Evolutionary conservation across 106 monocot species (phyloP), one percentile per base, ranked within the genome.

Genomic region (Hemerocallis citrina): DNA sequence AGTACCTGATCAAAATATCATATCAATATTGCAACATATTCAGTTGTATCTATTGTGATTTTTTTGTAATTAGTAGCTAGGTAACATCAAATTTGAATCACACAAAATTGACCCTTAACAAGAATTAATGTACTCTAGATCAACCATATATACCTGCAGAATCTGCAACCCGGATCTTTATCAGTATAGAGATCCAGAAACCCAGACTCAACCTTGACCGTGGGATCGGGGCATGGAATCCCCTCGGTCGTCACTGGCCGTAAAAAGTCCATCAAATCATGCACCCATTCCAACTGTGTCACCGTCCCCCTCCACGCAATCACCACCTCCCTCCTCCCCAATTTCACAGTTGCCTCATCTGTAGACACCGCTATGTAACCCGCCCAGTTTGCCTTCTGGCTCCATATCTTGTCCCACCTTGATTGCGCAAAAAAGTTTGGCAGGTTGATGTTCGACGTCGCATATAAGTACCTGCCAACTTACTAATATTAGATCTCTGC

Each of bases 301-400:
- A 89, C 80, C 32, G 93, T 94, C 8, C 93, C 93, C 3, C 93
- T 76, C 93, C 89, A 89, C 10, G 80, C 76, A 17, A 94, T 46
- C 24, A 73, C 69, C 15, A 94, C 61, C 55, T 94, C 93, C 12
- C 93, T 73, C 23, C 93, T 79, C 35, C 93, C 89, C n/a, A 94
- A 69, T 16, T 56, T 63, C 20, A 63, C 57, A 9, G 77, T 60
- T 36, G 64, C 64, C 27, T 65, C 85, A 64, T 94, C 93, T 34
- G 62, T 70, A 21, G 89, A 82, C 28, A 89, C 89, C 0, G 93
- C 89, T 20, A 94, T 55, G 78, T 77, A 94, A 19, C 93, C 93
- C 75, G 89, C 85, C 93, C 93, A 94, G 72, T 89, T 94, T 11
- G 85, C 89, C 31, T 60, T 13, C 40, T 80, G 50, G 77, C 85